phyloP scores from a whole-genome alignment of 2,329 filamentous ascomycete species.

The Diaporthe batatas region DNA sequence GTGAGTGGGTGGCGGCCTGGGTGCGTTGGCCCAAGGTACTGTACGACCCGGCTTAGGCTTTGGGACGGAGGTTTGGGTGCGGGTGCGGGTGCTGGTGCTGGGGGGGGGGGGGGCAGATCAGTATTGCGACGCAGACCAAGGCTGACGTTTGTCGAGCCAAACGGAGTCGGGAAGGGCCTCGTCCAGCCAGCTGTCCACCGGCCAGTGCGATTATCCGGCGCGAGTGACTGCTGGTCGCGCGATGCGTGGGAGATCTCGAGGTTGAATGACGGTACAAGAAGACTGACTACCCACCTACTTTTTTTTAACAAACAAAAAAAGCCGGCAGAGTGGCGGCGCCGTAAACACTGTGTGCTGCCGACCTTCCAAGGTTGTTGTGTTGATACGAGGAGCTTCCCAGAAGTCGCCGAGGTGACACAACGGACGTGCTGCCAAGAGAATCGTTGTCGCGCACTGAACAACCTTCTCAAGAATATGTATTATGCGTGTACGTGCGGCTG shows the following conservation, averaged over 20 bases:
- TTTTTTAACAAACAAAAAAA: neutral
- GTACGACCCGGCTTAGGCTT: slow-evolving; percentile 33
- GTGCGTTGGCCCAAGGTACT: slow-evolving; percentile 34
- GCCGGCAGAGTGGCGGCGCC: slow-evolving; percentile 23
- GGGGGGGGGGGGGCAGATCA: neutral
- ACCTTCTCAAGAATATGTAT: slow-evolving; percentile 21
- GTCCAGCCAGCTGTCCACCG: slow-evolving; percentile 5
- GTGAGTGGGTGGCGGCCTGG: slow-evolving; percentile 37
- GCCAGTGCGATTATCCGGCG: slow-evolving; percentile 12
- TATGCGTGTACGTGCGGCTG: slow-evolving; percentile 26
- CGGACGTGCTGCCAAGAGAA: slow-evolving; percentile 30
- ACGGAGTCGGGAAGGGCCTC: neutral
- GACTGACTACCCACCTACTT: slow-evolving; percentile 9
- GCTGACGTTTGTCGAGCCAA: slow-evolving; percentile 21
- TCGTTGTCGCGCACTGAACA: slow-evolving; percentile 32
- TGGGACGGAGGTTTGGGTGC: slow-evolving; percentile 20
- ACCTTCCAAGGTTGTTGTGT: slow-evolving; percentile 8
- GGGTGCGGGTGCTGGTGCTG: neutral
- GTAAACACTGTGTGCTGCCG: slow-evolving; percentile 11
- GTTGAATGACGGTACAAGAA: slow-evolving; percentile 1
- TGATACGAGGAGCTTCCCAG: slow-evolving; percentile 36
- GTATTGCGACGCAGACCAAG: slow-evolving; percentile 30
- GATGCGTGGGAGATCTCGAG: neutral
- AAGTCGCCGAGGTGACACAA: slow-evolving; percentile 37
- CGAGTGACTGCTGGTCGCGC: neutral